These are phyloP conservation scores for Trypanosoma melophagium DNA, from an alignment of 208 protist genomes.

Conservation along the genomic window DNA sequence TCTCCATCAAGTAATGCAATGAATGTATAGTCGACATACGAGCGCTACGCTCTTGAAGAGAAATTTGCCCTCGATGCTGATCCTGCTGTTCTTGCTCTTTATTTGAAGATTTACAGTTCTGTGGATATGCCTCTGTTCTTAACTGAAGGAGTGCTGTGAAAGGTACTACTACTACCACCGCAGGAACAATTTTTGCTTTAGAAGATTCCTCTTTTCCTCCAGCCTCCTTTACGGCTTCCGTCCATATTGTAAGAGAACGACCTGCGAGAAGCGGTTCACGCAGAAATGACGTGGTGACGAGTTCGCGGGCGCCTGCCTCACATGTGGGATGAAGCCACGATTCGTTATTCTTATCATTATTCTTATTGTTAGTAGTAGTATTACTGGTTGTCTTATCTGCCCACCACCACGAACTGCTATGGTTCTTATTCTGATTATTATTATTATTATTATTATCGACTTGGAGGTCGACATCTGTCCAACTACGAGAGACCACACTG, in stretches of 20 bases:
- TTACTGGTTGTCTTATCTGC: conserved; percentile 2
- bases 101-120: neutral
- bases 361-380: too few relatives aligned
- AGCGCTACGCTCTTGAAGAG: conserved; percentile 68
- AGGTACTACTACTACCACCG: conserved; percentile 35
- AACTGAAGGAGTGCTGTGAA: conserved; percentile 63
- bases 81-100: neutral
- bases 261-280: conserved; percentile 63
- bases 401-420: conserved; percentile 15
- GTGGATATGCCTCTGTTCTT: conserved; percentile 52
- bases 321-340: conserved; percentile 11
- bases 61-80: conserved; percentile 10
- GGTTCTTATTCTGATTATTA: neutral
- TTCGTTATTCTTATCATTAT: too few relatives aligned
- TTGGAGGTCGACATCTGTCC: conserved; percentile 48
- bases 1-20: conserved; percentile 53
- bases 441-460: conserved; percentile 10
- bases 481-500: conserved; percentile 57
- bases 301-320: conserved; percentile 3
- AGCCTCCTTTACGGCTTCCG: conserved; percentile 32
- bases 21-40: conserved; percentile 53
- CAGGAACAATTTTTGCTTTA: neutral
- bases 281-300: conserved; percentile 43
- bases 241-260: conserved; percentile 41
- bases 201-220: neutral